These are phyloP conservation scores for Talaromyces trachyspermus DNA, from an alignment of 495 filamentous ascomycete species.

Conservation along the genomic window DNA sequence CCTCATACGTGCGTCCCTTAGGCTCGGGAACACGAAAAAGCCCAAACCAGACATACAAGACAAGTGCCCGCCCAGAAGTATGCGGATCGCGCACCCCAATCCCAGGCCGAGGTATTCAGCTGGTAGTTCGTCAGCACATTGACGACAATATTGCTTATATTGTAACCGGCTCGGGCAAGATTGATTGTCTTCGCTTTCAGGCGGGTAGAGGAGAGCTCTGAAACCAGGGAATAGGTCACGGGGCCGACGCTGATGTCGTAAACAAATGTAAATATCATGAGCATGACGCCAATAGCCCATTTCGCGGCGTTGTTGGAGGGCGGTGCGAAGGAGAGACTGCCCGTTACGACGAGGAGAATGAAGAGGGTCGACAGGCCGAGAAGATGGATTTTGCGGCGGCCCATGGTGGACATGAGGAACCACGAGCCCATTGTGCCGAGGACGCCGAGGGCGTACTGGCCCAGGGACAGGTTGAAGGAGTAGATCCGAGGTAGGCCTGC, in stretches of 20 bases:
- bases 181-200: constrained; percentile 31
- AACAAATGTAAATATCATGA: constrained; percentile 31
- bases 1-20: constrained; percentile 50
- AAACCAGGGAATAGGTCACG: constrained; percentile 24
- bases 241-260: constrained; percentile 36
- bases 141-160: constrained; percentile 23
- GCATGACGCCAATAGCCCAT: constrained; percentile 24
- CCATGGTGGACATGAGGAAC: constrained; percentile 38
- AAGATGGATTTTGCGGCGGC: constrained; percentile 37
- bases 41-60: constrained; percentile 53
- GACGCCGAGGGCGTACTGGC: constrained; percentile 36
- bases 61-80: constrained; percentile 47
- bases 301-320: constrained; percentile 15
- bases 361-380: constrained; percentile 18
- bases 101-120: constrained; percentile 31
- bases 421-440: constrained; percentile 45
- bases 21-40: constrained; percentile 59
- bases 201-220: constrained; percentile 32
- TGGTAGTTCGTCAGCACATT: constrained; percentile 26
- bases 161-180: constrained; percentile 26
- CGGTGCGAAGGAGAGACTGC: not conserved
- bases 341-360: not conserved
- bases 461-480: constrained; percentile 26
- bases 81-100: constrained; percentile 31
- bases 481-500: constrained; percentile 22